Evolutionary conservation across 2,329 filamentous ascomycete species (phyloP), one percentile per base, ranked within the genome.

Genomic region (Pseudogymnoascus sp.): DNA sequence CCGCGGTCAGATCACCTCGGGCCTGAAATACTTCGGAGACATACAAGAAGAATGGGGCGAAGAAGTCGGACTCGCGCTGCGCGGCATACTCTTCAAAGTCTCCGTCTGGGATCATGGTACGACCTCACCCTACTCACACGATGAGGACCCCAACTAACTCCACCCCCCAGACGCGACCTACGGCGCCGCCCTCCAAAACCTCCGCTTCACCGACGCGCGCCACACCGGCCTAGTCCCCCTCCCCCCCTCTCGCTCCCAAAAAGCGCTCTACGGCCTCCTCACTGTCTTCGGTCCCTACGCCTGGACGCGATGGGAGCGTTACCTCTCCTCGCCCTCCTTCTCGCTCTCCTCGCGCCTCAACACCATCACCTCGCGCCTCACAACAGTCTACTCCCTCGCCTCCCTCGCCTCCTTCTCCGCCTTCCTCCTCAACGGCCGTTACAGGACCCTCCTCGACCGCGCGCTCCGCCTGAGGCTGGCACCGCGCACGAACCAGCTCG

Each of bases 301-400:
- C 11, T 97, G 93, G 93, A 86, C 85, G 4, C 92, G 91, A 72
- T 96, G 92, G 91, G 91, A 96, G 76, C 86, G 88, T 65, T 93
- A 90, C 84, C 80, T 97, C 61, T 77, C 94, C 12, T 81, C 76
- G 25, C 79, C 80, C 10, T 71, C 74, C 25, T 71, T 85, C 69
- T 33, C 47, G 1, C 18, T 60, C 33, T 25, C 37, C 12, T 72
- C 79, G 74, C 75, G 80, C 62, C 77, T 96, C n/a, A 86, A 85
- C 10, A 82, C 84, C 35, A 70, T 93, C 60, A 94, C 91, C 1
- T 85, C 86, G 56, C 75, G 83, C 2, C 73, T 89, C 10, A 87
- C 87, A 28, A 92, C 88, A 5, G 77, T 86, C 8, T 91, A 97
- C 76, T 92, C 92, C 1, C 81, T 89, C 37, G 90, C 91, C 0